Evolutionary conservation across 352 stramenopile species (phyloP).

Genomic region (Phytophthora parvispora): DNA sequence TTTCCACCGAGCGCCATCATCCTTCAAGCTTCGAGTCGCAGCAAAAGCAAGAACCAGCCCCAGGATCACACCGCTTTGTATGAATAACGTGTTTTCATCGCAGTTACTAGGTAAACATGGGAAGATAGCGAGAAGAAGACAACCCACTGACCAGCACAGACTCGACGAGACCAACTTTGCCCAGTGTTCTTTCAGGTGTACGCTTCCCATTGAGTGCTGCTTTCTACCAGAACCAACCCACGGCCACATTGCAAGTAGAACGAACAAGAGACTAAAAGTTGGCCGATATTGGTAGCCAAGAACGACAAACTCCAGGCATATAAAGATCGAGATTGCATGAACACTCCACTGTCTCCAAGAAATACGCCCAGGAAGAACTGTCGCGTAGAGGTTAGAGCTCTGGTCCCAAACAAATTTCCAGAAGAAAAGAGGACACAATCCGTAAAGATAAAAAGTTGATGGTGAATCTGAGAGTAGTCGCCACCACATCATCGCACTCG

Average conservation of each 20-base stretch:
- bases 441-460: constrained; percentile 79
- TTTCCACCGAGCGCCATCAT: constrained; percentile 11
- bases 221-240: constrained; percentile 21
- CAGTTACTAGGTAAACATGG: constrained; percentile 73
- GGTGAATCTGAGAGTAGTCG: constrained; percentile 69
- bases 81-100: constrained; percentile 55
- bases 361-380: not conserved
- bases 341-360: constrained; percentile 23
- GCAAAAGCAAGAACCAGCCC: constrained; percentile 4
- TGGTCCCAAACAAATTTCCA: constrained; percentile 72
- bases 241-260: constrained; percentile 53
- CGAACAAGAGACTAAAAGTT: constrained; percentile 69
- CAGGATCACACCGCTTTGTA: constrained; percentile 52
- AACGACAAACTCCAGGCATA: constrained; percentile 67
- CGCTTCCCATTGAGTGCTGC: not conserved
- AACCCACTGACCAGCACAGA: constrained; percentile 54
- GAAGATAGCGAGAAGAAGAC: constrained; percentile 69
- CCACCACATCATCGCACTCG: constrained; percentile 42
- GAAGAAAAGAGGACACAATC: constrained; percentile 71
- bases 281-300: constrained; percentile 58
- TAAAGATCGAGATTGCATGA: constrained; percentile 29
- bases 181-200: constrained; percentile 1
- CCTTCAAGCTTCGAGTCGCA: constrained; percentile 7
- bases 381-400: constrained; percentile 28
- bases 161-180: constrained; percentile 16